These are phyloP conservation scores for Mycena galericulata DNA, from an alignment of 768 basidiomycete genomes.

Conservation along the genomic window DNA sequence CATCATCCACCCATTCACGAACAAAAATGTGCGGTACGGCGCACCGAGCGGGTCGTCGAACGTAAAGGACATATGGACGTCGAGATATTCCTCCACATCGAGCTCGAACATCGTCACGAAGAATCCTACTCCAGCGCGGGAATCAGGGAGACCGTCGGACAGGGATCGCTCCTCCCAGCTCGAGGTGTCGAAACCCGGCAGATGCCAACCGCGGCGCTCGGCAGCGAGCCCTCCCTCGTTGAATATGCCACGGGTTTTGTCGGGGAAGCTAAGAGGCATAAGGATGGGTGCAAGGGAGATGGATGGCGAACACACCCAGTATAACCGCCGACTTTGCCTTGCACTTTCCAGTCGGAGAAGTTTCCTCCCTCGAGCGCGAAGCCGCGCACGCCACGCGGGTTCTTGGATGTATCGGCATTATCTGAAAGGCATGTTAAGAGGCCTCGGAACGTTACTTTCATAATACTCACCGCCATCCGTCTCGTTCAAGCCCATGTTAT, in stretches of 20 bases:
- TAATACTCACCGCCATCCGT: conserved; percentile 57
- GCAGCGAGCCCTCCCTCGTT: conserved; percentile 81
- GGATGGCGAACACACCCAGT: conserved; percentile 58
- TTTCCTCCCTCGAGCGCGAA: conserved; percentile 74
- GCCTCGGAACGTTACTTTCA: background rate
- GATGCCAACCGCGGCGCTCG: conserved; percentile 81
- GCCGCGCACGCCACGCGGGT: conserved; percentile 83
- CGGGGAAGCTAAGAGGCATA: conserved; percentile 67
- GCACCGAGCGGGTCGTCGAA: conserved; percentile 71
- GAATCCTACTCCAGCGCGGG: conserved; percentile 80
- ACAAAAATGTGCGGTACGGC: conserved; percentile 80
- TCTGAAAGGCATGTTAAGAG: conserved; percentile 40
- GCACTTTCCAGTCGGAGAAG: conserved; percentile 77
- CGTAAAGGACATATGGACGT: conserved; percentile 79
- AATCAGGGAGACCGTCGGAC: conserved; percentile 69
- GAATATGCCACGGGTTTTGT: conserved; percentile 75
- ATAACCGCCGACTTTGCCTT: conserved; percentile 81
- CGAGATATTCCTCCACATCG: conserved; percentile 66
- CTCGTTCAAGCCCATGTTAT: conserved; percentile 85
- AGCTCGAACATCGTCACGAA: conserved; percentile 82
- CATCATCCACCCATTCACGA: conserved; percentile 93
- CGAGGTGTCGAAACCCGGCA: conserved; percentile 75
- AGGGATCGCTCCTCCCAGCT: conserved; percentile 70
- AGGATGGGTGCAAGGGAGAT: background rate
- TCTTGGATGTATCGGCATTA: conserved; percentile 68